phyloP scores from a whole-genome alignment of 768 basidiomycete species.

The Tulasnella sp. region DNA sequence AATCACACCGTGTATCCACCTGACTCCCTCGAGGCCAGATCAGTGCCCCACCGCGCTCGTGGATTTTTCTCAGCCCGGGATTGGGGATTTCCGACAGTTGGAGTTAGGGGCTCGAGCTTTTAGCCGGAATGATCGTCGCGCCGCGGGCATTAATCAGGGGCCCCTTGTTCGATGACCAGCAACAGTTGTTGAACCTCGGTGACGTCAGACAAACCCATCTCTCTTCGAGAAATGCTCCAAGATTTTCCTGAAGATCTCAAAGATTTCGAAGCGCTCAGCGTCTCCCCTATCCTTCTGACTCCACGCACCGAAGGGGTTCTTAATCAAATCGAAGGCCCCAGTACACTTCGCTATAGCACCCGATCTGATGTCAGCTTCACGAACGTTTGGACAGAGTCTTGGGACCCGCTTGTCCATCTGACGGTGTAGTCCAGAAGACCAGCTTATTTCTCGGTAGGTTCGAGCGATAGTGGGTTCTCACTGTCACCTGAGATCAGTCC shows the following conservation, averaged over 20 bases:
- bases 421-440: too few relatives aligned
- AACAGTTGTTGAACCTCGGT: background rate
- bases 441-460: too few relatives aligned
- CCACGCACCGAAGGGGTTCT: background rate
- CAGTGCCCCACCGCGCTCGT: background rate
- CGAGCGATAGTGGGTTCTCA: too few relatives aligned
- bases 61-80: background rate
- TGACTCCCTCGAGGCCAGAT: constrained; percentile 1
- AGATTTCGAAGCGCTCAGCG: too few relatives aligned
- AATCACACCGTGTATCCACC: background rate
- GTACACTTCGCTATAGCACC: too few relatives aligned
- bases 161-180: background rate
- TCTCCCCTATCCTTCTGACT: background rate
- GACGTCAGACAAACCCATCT: background rate
- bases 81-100: background rate
- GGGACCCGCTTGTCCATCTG: too few relatives aligned
- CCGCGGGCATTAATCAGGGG: background rate
- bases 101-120: background rate
- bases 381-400: too few relatives aligned
- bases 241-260: too few relatives aligned
- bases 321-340: background rate
- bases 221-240: too few relatives aligned
- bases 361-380: too few relatives aligned
- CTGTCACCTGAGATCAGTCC: too few relatives aligned
- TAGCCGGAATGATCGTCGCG: background rate